Base-by-base conservation (phyloP, 2,329 filamentous ascomycete genomes). In the Fusarium equiseti region DNA sequence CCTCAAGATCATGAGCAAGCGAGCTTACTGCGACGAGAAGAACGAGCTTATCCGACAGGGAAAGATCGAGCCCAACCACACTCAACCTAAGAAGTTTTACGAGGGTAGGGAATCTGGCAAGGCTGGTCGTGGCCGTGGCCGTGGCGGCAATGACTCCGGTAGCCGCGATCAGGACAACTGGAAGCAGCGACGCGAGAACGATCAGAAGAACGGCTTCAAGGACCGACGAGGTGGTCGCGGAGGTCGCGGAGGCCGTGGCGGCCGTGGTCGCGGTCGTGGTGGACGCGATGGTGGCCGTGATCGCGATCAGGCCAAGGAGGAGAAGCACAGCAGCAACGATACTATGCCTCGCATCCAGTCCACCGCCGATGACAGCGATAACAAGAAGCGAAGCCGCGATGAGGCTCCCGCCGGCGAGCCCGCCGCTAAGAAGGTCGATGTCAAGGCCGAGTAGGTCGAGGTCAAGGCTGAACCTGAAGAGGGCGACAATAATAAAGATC, bases 1-100 rank as follows among this genome's bases (percentile, higher is more conserved):
- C 35, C 86, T 98, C 54, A 83, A 90, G 78, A 91, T 96, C 83
- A 95, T 93, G 89, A 90, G 89, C 81, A 99, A 99, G 90, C 88
- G 89, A 76, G 92, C 89, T 20, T 99, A 99, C 81, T 91, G 92
- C 72, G 87, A 91, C n/a, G 89, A 91, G 80, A 95, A 95, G 85
- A 86, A 86, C 61, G 83, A 89, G 58, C 88, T 92, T 40, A 95
- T 95, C 75, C 86, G 88, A 73, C 86, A 89, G 45, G 92, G 93
- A 65, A 89, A 89, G 76, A 84, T 94, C 50, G 84, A 89, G 78
- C 88, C 91, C 66, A 89, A 84, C 75, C 79, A 78, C 50, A 78
- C 75, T 68, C 77, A 77, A 18, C 75, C 77, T 50, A 81, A 81
- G 70, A 80, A 79, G 66, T 88, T 88, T 76, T 88, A 80, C 66